A percentile compares a stretch with the other conserved stretches of the same genome.
Conservation (phyloP, 495 filamentous ascomycete species). For the Penicillium canescens region DNA sequence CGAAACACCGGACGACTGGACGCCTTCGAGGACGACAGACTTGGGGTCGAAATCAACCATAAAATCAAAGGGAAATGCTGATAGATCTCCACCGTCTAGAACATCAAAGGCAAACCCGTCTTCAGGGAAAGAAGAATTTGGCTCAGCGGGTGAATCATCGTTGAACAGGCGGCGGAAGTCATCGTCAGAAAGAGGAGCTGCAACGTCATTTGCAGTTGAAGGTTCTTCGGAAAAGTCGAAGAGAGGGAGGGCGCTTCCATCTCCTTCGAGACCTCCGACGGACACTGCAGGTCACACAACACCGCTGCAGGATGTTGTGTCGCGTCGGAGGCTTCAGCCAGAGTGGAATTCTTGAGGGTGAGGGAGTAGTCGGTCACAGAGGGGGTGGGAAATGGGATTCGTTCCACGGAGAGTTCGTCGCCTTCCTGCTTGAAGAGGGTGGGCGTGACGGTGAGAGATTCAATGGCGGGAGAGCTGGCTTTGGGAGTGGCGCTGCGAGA, state of each 20-base stretch:
- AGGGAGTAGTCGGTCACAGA: slow-evolving; percentile 51
- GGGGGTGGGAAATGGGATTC: slow-evolving; percentile 51
- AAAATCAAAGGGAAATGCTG: slow-evolving; percentile 79
- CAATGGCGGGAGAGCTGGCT: slow-evolving; percentile 34
- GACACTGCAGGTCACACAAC: slow-evolving; percentile 99
- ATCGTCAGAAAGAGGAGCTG: slow-evolving; percentile 64
- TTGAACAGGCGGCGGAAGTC: slow-evolving; percentile 69
- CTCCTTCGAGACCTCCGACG: slow-evolving; percentile 69
- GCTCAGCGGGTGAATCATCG: slow-evolving; percentile 65
- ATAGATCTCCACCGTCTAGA: slow-evolving; percentile 54
- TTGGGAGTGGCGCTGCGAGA: slow-evolving; percentile 45
- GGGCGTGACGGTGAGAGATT: slow-evolving; percentile 47
- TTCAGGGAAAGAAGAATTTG: slow-evolving; percentile 76
- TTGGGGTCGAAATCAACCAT: slow-evolving; percentile 78
- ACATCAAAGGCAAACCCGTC: slow-evolving; percentile 71
- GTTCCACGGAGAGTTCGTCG: slow-evolving; percentile 49
- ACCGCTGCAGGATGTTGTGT: slow-evolving; percentile 99
- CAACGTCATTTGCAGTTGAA: slow-evolving; percentile 42
- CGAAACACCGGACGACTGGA: slow-evolving; percentile 54
- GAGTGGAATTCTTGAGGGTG: slow-evolving; percentile 49
- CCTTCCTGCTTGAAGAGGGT: slow-evolving; percentile 59
- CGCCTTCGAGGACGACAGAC: slow-evolving; percentile 47
- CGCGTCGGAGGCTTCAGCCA: slow-evolving; percentile 77
- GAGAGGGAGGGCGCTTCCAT: slow-evolving; percentile 52
- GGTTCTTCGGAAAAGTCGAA: slow-evolving; percentile 52